These are phyloP conservation scores for Lotmaria passim DNA, from an alignment of 208 protist species.

Conservation along the genomic window DNA sequence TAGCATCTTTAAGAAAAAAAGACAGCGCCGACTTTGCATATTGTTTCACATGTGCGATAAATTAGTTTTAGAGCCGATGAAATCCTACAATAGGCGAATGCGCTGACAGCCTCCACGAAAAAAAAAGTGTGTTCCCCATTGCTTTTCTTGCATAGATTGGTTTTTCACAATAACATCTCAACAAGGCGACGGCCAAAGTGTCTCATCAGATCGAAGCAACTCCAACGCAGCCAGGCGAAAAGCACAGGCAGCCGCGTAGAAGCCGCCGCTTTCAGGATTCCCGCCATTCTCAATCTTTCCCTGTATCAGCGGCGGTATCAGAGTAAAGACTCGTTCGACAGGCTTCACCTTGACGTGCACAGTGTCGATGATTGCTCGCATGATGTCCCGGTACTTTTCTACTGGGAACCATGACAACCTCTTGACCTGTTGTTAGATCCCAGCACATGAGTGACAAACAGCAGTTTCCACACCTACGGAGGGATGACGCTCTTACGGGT, in stretches of 20 bases:
- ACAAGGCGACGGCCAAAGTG: conserved; percentile 23
- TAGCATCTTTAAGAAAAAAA: too few relatives aligned
- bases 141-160: not conserved
- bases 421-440: conserved; percentile 48
- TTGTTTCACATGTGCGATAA: too few relatives aligned
- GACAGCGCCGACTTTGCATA: too few relatives aligned
- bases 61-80: too few relatives aligned
- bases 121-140: not conserved
- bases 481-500: conserved; percentile 32
- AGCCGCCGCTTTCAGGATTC: conserved; percentile 1
- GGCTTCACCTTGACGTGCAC: conserved; percentile 34
- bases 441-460: conserved; percentile 62
- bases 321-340: conserved; percentile 49
- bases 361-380: conserved; percentile 40
- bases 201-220: conserved; percentile 17
- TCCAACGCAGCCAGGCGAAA: conserved; percentile 42
- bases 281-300: conserved; percentile 25
- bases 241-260: conserved; percentile 17
- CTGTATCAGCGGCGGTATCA: conserved; percentile 48
- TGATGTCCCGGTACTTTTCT: conserved; percentile 38
- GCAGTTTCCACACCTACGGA: conserved; percentile 22
- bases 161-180: conserved; percentile 14
- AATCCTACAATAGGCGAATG: not conserved
- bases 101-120: not conserved
- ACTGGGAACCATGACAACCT: conserved; percentile 35